Evolutionary conservation across 1,284 basidiomycete species (phyloP), one percentile per base, ranked within the genome.

Genomic region (Microbotryum silenes-acaulis): DNA sequence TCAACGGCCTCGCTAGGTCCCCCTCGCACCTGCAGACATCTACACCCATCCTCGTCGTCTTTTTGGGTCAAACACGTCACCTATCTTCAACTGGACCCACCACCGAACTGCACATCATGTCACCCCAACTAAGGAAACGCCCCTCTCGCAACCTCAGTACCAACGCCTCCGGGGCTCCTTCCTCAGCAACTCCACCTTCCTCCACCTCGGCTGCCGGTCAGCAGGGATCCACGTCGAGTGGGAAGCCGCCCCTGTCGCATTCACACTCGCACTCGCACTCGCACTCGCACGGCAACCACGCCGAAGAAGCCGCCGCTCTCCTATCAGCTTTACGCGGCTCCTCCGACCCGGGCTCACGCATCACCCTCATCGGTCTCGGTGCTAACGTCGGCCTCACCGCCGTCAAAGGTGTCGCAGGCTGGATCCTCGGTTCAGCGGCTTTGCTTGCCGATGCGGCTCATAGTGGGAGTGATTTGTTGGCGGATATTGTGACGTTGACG

Each of bases 381-480:
- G 81, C 86, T 55, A 98, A 97, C 73, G 78, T 97, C 33, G 84
- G 81, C 2, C 78, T 98, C 63, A 96, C 91, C 0, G 78, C 80
- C 16, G 79, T 85, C 31, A 98, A 98, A 75, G 93, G 91, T 29
- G 72, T 82, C 12, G 69, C 69, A 10, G 69, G 69, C 0, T 68
- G 57, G 54, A n/a, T 70, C 53, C 65, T 71, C 42, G 63, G 63
- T 31, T 73, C 72, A 7, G 91, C 93, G 3, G 86, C 89, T 1
- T 78, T 98, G 55, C 80, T 98, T 10, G 94, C 96, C 3, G 94
- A 98, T 72, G 93, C 94, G 0, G 93, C 89, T 2, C 94, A 98
- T 74, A 90, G 88, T n/a, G 71, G 93, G 50, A 90, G 88, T 65
- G 91, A 94, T 76, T 80, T 93, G 27, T 76, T 93, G 59, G 89